Base-by-base conservation (phyloP, 83 land plant species). In the Diphasiastrum complanatum region DNA sequence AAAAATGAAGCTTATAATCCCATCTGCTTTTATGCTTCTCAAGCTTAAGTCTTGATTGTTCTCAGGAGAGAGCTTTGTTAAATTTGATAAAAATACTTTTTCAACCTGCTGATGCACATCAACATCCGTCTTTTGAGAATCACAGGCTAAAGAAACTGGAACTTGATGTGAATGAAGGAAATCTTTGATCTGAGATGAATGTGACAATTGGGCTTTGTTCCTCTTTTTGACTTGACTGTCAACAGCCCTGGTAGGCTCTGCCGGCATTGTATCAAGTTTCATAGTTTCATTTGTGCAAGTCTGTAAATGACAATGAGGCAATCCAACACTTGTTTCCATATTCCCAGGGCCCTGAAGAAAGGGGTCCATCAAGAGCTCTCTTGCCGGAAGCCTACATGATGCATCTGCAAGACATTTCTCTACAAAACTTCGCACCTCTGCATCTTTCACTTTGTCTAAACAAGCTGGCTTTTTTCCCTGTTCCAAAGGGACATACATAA, bases 11-110 rank as follows among this genome's bases (percentile, higher is more conserved):
- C 76, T 77, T 47, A 87, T 75, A 66, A 66, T 62, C 1, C 76
- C 83, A 60, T 87, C 76, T 27, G 83, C 92, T 49, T 63, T 58
- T 38, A 62, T 84, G 30, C 89, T 89, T 33, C 78, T 79, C 45
- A 87, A 78, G 4, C 60, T 73, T 63, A 86, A 75, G 38, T 80
- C 70, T 31, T 71, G 55, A 58, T 79, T 40, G 24, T 47, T 2
- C 19, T 47, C 49, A 64, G 68, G 67, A 11, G 71, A 75, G 18
- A 63, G 68, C 43, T 54, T 37, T 25, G 48, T 24, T 37, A 74
- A 75, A 12, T 66, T 47, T 18, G 72, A 69, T n/a, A 74, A 46
- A 19, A 48, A 77, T 23, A 50, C 34, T 1, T 37, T 2, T 51
- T 63, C 61, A 8, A 16, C 43, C 28, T 64, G 12, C 12, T 8